Evolutionary conservation across 1,139 yeast genomes (phyloP).

Genomic region (Geotrichum phurueaensis): DNA sequence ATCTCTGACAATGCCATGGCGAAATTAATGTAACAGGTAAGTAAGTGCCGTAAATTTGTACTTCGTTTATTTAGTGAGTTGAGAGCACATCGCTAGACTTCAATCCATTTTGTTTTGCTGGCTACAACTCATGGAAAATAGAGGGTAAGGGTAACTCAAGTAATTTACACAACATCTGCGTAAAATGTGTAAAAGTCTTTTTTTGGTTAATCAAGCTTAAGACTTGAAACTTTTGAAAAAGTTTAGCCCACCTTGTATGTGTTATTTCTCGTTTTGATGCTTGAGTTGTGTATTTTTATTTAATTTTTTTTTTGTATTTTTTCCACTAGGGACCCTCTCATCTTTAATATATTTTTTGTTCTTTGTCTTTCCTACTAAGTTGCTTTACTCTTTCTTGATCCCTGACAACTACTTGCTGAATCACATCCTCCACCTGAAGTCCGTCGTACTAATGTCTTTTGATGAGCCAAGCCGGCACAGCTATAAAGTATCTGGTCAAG

Average conservation of each 20-base stretch:
- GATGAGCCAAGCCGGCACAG: conserved; percentile 19
- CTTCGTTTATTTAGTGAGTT: conserved; percentile 1
- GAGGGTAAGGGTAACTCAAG: conserved; percentile 3
- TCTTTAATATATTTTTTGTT: background rate
- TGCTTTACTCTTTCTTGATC: background rate
- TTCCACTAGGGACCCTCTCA: background rate
- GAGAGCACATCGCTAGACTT: background rate
- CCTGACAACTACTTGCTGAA: background rate
- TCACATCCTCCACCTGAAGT: background rate
- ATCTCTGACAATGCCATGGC: conserved; percentile 9
- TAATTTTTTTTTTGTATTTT: background rate
- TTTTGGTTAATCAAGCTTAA: background rate
- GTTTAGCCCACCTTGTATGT: background rate
- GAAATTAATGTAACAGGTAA: background rate
- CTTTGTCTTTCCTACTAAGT: background rate
- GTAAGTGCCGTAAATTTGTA: background rate
- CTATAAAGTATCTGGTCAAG: conserved; percentile 19
- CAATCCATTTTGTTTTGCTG: background rate
- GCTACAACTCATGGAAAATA: background rate
- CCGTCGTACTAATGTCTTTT: conserved; percentile 1
- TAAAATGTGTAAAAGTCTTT: background rate
- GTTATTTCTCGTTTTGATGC: background rate
- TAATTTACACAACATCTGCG: background rate
- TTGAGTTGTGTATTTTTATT: background rate
- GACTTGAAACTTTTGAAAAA: background rate